These are phyloP conservation scores for Coprinopsis cinerea DNA, from an alignment of 768 basidiomycete species.

Conservation along the genomic window DNA sequence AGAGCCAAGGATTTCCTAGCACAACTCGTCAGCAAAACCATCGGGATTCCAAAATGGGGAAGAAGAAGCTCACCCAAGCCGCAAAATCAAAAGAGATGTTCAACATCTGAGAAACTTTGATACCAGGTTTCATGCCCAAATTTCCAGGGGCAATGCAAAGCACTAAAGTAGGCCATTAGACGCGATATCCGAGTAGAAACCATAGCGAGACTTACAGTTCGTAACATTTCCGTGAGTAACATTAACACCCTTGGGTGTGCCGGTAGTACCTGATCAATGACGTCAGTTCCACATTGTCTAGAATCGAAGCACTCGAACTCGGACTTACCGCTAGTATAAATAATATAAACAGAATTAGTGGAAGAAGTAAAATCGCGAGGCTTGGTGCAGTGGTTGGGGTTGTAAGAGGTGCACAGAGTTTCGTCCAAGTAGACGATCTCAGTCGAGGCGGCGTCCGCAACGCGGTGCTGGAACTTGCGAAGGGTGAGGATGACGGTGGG, in stretches of 20 bases:
- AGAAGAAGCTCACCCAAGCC: constrained; percentile 38
- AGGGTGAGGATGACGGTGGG: constrained; percentile 38
- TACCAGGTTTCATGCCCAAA: constrained; percentile 48
- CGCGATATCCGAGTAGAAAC: constrained; percentile 3
- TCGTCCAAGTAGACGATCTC: constrained; percentile 26
- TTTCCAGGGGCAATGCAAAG: constrained; percentile 44
- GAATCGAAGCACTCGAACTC: not conserved
- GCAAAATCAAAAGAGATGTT: constrained; percentile 67
- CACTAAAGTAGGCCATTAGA: constrained; percentile 28
- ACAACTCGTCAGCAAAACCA: constrained; percentile 24
- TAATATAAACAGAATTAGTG: constrained; percentile 48
- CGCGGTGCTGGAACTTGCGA: constrained; percentile 33
- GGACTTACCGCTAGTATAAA: constrained; percentile 54
- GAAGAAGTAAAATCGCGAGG: constrained; percentile 32
- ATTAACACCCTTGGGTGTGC: constrained; percentile 54
- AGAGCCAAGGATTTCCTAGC: constrained; percentile 49
- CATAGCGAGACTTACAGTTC: constrained; percentile 36
- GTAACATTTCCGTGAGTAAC: constrained; percentile 52
- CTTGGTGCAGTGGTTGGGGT: constrained; percentile 25
- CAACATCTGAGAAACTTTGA: constrained; percentile 52
- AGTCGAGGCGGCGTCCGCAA: constrained; percentile 21
- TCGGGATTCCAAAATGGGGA: constrained; percentile 9
- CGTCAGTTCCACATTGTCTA: not conserved
- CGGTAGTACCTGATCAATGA: constrained; percentile 40
- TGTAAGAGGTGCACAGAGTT: constrained; percentile 19